phyloP scores from a whole-genome alignment of 2,329 filamentous ascomycete genomes.

The Pseudocercospora pini-densiflorae region DNA sequence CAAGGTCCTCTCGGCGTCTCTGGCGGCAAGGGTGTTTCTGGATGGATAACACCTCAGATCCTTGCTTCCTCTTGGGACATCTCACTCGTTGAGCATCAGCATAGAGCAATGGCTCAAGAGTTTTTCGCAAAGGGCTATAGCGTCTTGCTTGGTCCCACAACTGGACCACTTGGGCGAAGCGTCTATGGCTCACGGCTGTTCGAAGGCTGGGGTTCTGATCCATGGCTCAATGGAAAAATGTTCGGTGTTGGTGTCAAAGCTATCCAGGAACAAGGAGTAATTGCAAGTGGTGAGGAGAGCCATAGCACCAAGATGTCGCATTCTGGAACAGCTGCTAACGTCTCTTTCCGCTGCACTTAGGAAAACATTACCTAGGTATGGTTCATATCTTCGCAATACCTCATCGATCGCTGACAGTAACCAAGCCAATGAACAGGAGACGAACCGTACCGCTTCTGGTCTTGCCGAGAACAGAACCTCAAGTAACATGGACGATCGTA shows the following conservation, averaged over 20 bases:
- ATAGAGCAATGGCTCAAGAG: conserved; percentile 22
- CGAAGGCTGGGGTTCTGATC: conserved; percentile 70
- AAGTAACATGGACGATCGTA: neutral
- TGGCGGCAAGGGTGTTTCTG: too few relatives aligned
- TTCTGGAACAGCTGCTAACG: neutral
- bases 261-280: conserved; percentile 46
- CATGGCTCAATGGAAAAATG: conserved; percentile 60
- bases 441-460: too few relatives aligned
- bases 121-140: conserved; percentile 24
- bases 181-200: conserved; percentile 35
- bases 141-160: conserved; percentile 19
- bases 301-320: too few relatives aligned
- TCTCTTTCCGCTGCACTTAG: neutral
- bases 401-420: neutral
- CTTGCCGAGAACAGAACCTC: too few relatives aligned
- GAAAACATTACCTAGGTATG: neutral
- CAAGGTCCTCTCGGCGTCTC: neutral
- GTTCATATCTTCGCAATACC: neutral
- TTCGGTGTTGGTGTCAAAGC: conserved; percentile 57
- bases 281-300: neutral
- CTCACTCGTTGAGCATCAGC: conserved; percentile 16
- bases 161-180: conserved; percentile 3
- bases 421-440: too few relatives aligned
- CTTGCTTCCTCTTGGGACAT: conserved; percentile 28
- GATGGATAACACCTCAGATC: conserved; percentile 1